These are phyloP conservation scores for Peterozyma toletana DNA, from an alignment of 805 yeast species.

Conservation along the genomic window DNA sequence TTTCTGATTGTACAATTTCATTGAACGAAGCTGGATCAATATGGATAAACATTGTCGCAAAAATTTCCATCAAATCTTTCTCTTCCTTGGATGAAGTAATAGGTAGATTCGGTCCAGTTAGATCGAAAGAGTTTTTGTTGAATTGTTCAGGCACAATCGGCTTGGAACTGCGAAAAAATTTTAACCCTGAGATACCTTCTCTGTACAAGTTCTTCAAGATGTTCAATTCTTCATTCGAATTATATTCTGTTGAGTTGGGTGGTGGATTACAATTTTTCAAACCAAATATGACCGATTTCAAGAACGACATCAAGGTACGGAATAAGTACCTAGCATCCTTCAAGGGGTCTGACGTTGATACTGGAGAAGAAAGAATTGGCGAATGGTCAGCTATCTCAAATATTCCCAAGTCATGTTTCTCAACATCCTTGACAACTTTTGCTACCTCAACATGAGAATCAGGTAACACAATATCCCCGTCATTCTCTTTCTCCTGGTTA, in stretches of 20 bases:
- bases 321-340: conserved; percentile 86
- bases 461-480: no score
- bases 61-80: conserved; percentile 90
- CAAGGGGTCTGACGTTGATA: conserved; percentile 53
- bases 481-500: conserved; percentile 7
- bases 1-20: conserved; percentile 79
- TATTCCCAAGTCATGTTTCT: conserved; percentile 23
- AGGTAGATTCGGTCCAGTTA: conserved; percentile 77
- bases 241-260: conserved; percentile 44
- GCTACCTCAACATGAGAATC: conserved; percentile 7
- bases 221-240: conserved; percentile 67
- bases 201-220: conserved; percentile 72
- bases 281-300: conserved; percentile 85
- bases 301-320: conserved; percentile 81
- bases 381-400: conserved; percentile 38
- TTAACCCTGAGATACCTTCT: conserved; percentile 76
- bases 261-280: conserved; percentile 87
- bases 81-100: conserved; percentile 88
- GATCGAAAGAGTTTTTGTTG: conserved; percentile 40
- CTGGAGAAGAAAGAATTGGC: conserved; percentile 57
- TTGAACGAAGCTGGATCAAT: conserved; percentile 94
- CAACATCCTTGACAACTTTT: conserved; percentile 1
- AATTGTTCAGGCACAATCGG: conserved; percentile 32
- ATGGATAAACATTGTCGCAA: conserved; percentile 89
- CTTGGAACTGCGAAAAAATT: conserved; percentile 58